These are phyloP conservation scores for Leccinum olivaceopallidum DNA, from an alignment of 768 basidiomycete genomes.

Conservation along the genomic window DNA sequence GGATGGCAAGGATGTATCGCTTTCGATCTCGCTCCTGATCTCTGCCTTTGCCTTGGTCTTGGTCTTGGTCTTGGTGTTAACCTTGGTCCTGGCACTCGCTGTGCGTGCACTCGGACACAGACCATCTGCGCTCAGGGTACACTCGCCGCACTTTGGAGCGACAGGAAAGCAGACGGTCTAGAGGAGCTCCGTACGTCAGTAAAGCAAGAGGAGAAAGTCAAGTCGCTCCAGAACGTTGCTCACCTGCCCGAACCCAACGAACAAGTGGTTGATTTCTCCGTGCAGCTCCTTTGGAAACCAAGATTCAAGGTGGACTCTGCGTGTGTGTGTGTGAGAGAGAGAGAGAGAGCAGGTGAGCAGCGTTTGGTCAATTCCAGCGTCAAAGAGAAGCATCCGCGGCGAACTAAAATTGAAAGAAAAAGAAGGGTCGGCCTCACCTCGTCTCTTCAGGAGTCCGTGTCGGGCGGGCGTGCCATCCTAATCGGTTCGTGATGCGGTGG, in stretches of 20 bases:
- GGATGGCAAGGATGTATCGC: no score
- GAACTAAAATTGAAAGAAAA: no score
- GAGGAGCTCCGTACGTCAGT: not conserved
- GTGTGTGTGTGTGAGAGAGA: no score
- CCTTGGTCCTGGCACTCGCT: conserved; percentile 18
- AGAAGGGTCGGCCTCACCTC: conserved; percentile 42
- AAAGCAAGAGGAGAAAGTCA: no score
- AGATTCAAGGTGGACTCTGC: conserved; percentile 70
- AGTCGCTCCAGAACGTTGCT: conserved; percentile 2
- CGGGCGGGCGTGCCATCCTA: conserved; percentile 87
- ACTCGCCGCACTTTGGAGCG: conserved; percentile 62
- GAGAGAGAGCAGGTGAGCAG: no score
- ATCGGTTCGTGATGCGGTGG: conserved; percentile 88
- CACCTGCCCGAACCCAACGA: conserved; percentile 88
- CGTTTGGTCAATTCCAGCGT: no score
- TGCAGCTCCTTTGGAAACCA: conserved; percentile 80
- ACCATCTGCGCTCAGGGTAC: conserved; percentile 51
- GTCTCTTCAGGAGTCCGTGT: conserved; percentile 91
- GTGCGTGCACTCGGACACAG: conserved; percentile 66
- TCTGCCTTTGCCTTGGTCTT: conserved; percentile 37
- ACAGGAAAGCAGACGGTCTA: conserved; percentile 70
- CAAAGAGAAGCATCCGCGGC: no score
- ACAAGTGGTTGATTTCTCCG: conserved; percentile 72
- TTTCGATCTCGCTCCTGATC: not conserved
- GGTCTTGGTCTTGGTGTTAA: conserved; percentile 26